Base-by-base conservation (phyloP, 2,329 filamentous ascomycete genomes). In the Plenodomus biglobosus region DNA sequence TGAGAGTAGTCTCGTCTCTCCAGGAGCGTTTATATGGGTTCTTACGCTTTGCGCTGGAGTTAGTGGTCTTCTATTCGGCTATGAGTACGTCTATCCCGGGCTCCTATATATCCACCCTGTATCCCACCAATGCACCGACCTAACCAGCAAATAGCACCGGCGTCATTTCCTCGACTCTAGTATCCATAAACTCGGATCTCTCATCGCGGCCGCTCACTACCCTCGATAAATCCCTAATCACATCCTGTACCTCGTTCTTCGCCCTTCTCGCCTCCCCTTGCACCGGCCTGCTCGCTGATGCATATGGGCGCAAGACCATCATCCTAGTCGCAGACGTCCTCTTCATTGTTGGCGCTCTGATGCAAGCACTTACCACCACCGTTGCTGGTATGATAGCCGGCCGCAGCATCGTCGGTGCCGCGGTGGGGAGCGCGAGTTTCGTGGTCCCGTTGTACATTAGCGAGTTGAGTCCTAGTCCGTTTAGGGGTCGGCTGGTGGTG, bases 401-500 rank as follows among this genome's bases (percentile, higher is more conserved):
- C 0, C 76, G 88, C 3, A 80, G 82, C 22, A 75, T 91, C 1
- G 85, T 92, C 2, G 88, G 88, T 21, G 76, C 84, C 1, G 88
- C 84, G 0, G 85, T 92, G 1, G 88, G 88, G 15, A 84, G 85
- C 2, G 88, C 87, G 8, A 90, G 86, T 65, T 88, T 95, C 60
- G 88, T 95, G 3, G 86, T 90, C 22, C 92, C 92, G 38, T 72
- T 96, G 59, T 70, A 70, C 27, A 92, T 96, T 50, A 86, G 88
- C 8, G 92, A 97, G 71, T 76, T 96, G 11, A 85, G 89, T 3
- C 92, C 92, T 0, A 83, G 88, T 1, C 79, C 83, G 18, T 83
- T 88, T 52, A 78, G 92, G 45, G 92, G 92, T 13, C 77, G 88
- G 35, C 76, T 97, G 35, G 87, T 96, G 3, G 95, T 90, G 1